Base-by-base conservation (phyloP, 768 basidiomycete species). In the Amanita exitialis region DNA sequence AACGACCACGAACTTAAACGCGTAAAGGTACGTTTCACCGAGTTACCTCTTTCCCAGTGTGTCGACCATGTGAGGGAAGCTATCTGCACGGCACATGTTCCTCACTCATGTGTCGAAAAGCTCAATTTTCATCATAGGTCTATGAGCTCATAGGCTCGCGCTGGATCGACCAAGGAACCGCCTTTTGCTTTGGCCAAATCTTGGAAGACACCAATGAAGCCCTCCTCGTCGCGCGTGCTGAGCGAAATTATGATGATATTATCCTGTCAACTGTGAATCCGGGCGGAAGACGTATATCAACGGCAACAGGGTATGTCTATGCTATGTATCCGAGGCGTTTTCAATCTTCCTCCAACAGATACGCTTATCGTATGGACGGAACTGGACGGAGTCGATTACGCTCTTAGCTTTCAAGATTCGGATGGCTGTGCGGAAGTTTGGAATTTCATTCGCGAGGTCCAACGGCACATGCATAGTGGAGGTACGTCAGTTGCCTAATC, bases 331-430 rank as follows among this genome's bases (percentile, higher is more conserved):
- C 36, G 44, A 44, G 9, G 53, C 47, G 43, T 32, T 27, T n/a
- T 15, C 6, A 8, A n/a, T 43, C 9, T 56, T 32, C 45, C 41
- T 15, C 23, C n/a, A n/a, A 20, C 30, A 94, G 95, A 97, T 62
- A 99, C 96, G 10, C 77, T 99, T 44, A 97, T 99, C 58, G 95
- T 97, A 16, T 99, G 96, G 96, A 98, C 95, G 3, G 95, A 98
- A 64, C 88, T 90, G 1, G 86, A 90, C 56, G 90, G 90, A 25
- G 82, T 87, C 34, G 96, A 99, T 66, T 94, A 96, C 62, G 95
- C 95, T 2, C 73, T 99, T 48, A 95, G 92, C 59, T 99, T 99
- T 59, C 95, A 97, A 62, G 95, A 97, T 59, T 80, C 90, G 0
- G 90, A 92, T 55, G 96, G 94, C 27, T 99, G 95, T 58, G 76